Evolutionary conservation across 306 rosid species (phyloP).

Genomic region (Morella rubra): DNA sequence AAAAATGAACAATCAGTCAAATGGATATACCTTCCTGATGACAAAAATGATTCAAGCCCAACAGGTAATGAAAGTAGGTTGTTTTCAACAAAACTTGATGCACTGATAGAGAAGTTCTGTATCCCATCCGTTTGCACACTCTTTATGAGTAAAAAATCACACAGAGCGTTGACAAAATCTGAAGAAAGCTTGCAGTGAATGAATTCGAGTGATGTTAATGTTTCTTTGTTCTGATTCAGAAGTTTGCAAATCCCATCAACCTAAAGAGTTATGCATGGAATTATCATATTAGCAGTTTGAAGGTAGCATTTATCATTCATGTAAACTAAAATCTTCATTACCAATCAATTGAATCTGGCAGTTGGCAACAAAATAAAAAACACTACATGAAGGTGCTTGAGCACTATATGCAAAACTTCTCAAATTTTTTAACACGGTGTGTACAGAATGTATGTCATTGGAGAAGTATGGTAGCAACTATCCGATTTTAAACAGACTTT

Average conservation of each 20-base stretch:
- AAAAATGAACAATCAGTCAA: not conserved
- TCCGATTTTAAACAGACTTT: not conserved
- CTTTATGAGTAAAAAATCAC: slow-evolving; percentile 48
- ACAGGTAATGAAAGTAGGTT: slow-evolving; percentile 52
- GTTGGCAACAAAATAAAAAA: slow-evolving; percentile 5
- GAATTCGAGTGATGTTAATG: slow-evolving; percentile 73
- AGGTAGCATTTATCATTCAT: slow-evolving; percentile 25
- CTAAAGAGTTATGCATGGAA: slow-evolving; percentile 46
- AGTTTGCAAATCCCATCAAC: slow-evolving; percentile 77
- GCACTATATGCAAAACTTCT: slow-evolving; percentile 23
- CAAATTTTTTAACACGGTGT: slow-evolving; percentile 13
- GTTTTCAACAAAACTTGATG: slow-evolving; percentile 48
- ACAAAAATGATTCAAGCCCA: slow-evolving; percentile 65
- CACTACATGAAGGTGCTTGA: slow-evolving; percentile 9
- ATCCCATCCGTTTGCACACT: slow-evolving; percentile 57
- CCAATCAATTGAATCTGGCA: slow-evolving; percentile 19
- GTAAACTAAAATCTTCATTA: slow-evolving; percentile 2
- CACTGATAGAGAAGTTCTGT: slow-evolving; percentile 60
- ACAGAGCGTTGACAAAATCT: slow-evolving; percentile 50
- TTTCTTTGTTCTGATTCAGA: slow-evolving; percentile 64
- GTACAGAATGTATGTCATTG: slow-evolving; percentile 7
- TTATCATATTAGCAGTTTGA: slow-evolving; percentile 29
- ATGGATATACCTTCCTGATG: slow-evolving; percentile 70
- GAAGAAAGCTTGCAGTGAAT: slow-evolving; percentile 65
- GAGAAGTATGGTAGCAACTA: not conserved